Percentiles rank a stretch among this genome's conserved stretches.
These are phyloP conservation scores for Irpex sp. DNA, from an alignment of 1,284 basidiomycete species.

Conservation along the genomic window DNA sequence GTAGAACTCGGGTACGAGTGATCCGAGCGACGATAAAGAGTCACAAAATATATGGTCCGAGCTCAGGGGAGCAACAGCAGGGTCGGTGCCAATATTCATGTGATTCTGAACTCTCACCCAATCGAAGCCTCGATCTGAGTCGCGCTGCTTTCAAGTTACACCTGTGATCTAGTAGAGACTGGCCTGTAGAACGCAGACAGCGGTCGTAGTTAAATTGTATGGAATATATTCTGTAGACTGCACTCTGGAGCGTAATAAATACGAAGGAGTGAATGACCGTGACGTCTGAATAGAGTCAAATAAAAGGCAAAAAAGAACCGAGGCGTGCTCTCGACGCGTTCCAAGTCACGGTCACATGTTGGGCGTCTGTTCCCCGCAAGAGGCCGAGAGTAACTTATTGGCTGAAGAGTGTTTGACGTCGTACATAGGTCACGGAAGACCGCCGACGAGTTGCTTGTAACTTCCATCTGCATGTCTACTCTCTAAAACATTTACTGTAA, in stretches of 20 bases:
- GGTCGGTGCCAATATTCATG: not conserved
- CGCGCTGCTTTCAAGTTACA: no score
- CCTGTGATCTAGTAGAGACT: no score
- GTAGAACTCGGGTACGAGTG: not conserved
- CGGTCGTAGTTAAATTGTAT: no score
- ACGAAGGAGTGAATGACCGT: not conserved
- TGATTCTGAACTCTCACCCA: not conserved
- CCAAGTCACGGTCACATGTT: not conserved
- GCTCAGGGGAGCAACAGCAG: no score
- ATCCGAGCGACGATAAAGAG: not conserved
- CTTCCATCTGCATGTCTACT: not conserved
- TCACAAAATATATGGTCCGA: not conserved
- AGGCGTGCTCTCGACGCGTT: conserved; percentile 2
- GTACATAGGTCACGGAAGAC: not conserved
- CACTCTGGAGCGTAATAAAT: no score
- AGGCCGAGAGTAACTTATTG: not conserved
- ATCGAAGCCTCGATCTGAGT: not conserved
- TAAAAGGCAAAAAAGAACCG: not conserved
- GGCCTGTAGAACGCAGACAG: no score
- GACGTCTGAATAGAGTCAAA: not conserved
- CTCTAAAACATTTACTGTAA: not conserved
- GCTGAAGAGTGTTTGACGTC: conserved; percentile 1
- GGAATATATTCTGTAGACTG: no score
- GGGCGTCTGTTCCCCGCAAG: not conserved
- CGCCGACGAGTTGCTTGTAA: not conserved